phyloP scores from a whole-genome alignment of 2,329 filamentous ascomycete species.

The Diplocarpon rosae region DNA sequence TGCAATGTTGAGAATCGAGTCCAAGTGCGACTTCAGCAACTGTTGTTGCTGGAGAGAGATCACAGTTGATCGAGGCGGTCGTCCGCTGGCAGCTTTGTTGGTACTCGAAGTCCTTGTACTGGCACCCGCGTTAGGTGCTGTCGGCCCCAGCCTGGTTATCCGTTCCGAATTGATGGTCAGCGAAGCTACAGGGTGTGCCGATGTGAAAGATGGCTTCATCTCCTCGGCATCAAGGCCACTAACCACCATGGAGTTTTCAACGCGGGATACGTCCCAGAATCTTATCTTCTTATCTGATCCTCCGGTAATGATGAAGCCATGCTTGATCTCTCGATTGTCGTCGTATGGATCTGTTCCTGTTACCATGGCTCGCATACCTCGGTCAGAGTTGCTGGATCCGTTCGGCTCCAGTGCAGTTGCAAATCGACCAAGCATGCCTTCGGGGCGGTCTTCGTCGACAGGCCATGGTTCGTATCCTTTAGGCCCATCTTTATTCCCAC shows the following conservation, averaged over 20 bases:
- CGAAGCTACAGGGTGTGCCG: conserved; percentile 49
- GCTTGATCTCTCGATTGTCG: conserved; percentile 59
- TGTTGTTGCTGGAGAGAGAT: conserved; percentile 83
- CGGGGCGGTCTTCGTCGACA: conserved; percentile 79
- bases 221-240: conserved; percentile 67
- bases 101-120: conserved; percentile 21
- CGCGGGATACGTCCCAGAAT: conserved; percentile 79
- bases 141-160: conserved; percentile 21
- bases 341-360: conserved; percentile 61
- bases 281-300: conserved; percentile 84
- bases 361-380: conserved; percentile 64
- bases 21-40: conserved; percentile 74
- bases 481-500: conserved; percentile 46
- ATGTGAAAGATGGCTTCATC: conserved; percentile 60
- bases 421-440: conserved; percentile 79
- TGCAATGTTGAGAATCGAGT: conserved; percentile 80
- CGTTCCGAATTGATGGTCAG: conserved; percentile 56
- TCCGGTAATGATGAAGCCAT: conserved; percentile 76
- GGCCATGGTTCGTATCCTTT: conserved; percentile 74
- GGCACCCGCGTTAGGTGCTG: conserved; percentile 25
- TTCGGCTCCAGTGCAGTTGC: conserved; percentile 60
- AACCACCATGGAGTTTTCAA: conserved; percentile 69
- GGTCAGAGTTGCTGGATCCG: conserved; percentile 42
- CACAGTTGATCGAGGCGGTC: conserved; percentile 65
- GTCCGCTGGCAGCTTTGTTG: conserved; percentile 24